Percentiles rank a stretch among this genome's conserved stretches.
Evolutionary conservation across 805 yeast genomes (phyloP).

Genomic region (Ogataea salicorniae): DNA sequence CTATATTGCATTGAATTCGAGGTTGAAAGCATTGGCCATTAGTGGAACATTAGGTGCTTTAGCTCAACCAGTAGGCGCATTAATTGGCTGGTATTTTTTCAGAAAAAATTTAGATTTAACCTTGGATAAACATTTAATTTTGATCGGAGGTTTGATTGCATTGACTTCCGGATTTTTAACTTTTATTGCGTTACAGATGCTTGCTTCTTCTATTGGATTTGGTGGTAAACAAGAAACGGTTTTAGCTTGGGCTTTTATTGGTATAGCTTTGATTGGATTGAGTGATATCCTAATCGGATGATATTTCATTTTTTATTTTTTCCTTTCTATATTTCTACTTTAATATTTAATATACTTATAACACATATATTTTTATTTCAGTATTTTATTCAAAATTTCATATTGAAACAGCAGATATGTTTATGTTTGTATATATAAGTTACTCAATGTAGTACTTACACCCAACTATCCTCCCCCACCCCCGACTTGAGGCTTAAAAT

Average conservation of each 20-base stretch:
- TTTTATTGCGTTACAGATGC: constrained; percentile 81
- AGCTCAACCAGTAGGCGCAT: constrained; percentile 88
- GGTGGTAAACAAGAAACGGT: constrained; percentile 66
- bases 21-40: constrained; percentile 56
- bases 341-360: background rate
- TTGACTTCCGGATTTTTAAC: constrained; percentile 80
- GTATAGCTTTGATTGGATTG: constrained; percentile 51
- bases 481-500: no score
- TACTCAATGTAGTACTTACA: no score
- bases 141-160: constrained; percentile 63
- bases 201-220: constrained; percentile 73
- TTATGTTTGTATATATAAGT: no score
- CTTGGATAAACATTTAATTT: constrained; percentile 33
- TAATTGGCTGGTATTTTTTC: constrained; percentile 53
- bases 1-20: constrained; percentile 64
- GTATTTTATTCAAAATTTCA: no score
- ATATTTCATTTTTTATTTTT: background rate
- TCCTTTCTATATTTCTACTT: background rate
- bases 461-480: no score
- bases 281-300: constrained; percentile 34
- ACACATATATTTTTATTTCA: background rate
- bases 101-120: constrained; percentile 31
- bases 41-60: constrained; percentile 72
- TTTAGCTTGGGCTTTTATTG: constrained; percentile 53
- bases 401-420: no score